A percentile compares a stretch with the other conserved stretches of the same genome.
Conservation (phyloP, 768 basidiomycete genomes). For the Tephrocybe sp. region DNA sequence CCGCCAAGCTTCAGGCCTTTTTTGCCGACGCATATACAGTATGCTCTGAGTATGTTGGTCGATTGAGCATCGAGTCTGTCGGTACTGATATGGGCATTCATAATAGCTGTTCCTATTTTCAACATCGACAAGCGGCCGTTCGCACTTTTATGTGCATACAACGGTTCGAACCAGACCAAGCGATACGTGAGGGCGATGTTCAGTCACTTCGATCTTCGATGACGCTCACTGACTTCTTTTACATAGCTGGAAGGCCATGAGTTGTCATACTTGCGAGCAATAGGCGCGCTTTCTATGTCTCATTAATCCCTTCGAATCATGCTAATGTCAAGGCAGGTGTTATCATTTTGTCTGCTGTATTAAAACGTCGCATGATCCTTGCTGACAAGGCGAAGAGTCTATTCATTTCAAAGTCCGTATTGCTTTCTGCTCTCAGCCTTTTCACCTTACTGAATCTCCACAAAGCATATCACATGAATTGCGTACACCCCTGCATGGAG, state of each 20-base stretch:
- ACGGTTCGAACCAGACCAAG: constrained; percentile 75
- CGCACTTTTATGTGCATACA: constrained; percentile 88
- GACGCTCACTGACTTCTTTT: background rate
- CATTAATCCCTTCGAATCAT: background rate
- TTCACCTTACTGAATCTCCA: background rate
- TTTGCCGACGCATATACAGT: constrained; percentile 80
- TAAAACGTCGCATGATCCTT: constrained; percentile 89
- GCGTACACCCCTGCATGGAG: constrained; percentile 89
- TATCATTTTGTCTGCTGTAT: constrained; percentile 89
- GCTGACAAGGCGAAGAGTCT: constrained; percentile 93
- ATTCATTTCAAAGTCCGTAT: constrained; percentile 81
- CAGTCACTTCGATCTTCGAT: background rate
- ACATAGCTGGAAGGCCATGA: constrained; percentile 85
- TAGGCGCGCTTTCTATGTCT: constrained; percentile 48
- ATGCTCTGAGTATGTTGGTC: constrained; percentile 72
- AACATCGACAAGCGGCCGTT: constrained; percentile 93
- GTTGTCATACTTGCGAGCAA: constrained; percentile 87
- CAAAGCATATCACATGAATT: constrained; percentile 86
- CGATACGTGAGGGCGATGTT: constrained; percentile 72
- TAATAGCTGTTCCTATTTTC: constrained; percentile 83
- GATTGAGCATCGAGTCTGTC: background rate
- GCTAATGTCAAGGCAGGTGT: constrained; percentile 50
- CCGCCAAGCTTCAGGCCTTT: constrained; percentile 83
- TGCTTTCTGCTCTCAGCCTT: background rate
- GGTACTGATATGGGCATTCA: constrained; percentile 6